A percentile compares a stretch with the other conserved stretches of the same genome.
These are phyloP conservation scores for Podaxis sp. DNA, from an alignment of 768 basidiomycete genomes.

Conservation along the genomic window DNA sequence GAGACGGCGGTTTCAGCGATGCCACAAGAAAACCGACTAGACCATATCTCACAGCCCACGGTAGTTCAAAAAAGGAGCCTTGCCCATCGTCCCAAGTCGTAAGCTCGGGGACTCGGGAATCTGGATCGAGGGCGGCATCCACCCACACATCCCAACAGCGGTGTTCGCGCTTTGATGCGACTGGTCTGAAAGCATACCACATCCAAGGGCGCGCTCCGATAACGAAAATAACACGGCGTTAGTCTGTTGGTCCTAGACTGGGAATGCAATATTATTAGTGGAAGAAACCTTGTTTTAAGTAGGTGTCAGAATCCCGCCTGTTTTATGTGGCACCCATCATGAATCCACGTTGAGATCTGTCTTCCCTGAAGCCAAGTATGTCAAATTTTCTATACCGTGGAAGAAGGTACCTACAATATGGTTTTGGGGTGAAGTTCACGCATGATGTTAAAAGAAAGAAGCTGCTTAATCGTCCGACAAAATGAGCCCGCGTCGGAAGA, in stretches of 20 bases:
- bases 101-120: not conserved
- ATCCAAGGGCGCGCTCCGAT: not conserved
- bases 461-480: not conserved
- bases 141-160: not conserved
- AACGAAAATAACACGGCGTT: not conserved
- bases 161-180: not conserved
- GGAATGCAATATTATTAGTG: not conserved
- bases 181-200: not conserved
- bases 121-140: not conserved
- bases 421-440: not conserved
- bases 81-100: not conserved
- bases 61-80: not conserved
- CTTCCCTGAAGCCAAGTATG: not conserved
- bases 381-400: not conserved
- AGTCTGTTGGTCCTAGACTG: not conserved
- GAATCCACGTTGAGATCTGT: not conserved
- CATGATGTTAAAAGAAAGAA: not conserved
- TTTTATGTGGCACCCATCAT: not conserved
- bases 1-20: not conserved
- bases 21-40: not conserved
- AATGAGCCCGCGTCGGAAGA: not conserved
- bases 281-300: not conserved
- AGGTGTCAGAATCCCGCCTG: not conserved
- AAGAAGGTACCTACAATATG: not conserved
- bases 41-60: not conserved